Base-by-base conservation (phyloP, 225 moss, liverwort and hornwort genomes). In the Bryum argenteum region DNA sequence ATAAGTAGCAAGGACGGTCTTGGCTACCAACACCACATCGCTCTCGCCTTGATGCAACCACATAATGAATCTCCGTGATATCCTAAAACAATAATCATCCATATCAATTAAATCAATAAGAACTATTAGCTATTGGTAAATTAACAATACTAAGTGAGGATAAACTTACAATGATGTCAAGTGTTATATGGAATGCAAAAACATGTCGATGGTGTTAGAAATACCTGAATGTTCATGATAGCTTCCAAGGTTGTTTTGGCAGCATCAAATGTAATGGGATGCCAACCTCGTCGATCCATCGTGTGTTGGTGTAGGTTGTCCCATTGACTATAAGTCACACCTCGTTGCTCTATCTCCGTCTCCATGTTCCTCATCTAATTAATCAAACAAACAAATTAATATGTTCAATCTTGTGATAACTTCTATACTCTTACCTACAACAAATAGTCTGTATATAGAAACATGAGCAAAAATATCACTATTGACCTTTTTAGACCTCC, bases 271-370 rank as follows among this genome's bases (percentile, higher is more conserved):
- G 94, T 91, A 69, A 92, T 57, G 38, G 97, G 98, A 67, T 98
- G 98, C 98, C 98, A 98, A 38, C 92, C 89, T 39, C 89, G 82
- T 60, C 83, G 79, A 13, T 93, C 96, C 75, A 89, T 86, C 3
- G 69, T 79, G 26, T 83, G 79, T 50, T 83, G 64, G 52, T 81
- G 79, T 6, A 63, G 60, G 28, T 80, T 85, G 71, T 79, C 76
- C 94, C 98, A 94, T 52, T 78, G 82, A 73, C 92, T 98, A 58
- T 88, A 98, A 4, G 94, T 98, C 47, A 98, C 81, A 17, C 89
- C 84, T 65, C 92, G 90, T 5, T 87, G 89, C 75, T 98, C 94
- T 43, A 91, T 87, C 58, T 98, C 89, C 22, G 19, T 75, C 70
- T 98, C 94, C 65, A 88, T 52, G 12, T 80, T 85, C 61, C 78